Evolutionary conservation across 1,284 basidiomycete species (phyloP), one percentile per base, ranked within the genome.

Genomic region (Microbotryum violaceum): DNA sequence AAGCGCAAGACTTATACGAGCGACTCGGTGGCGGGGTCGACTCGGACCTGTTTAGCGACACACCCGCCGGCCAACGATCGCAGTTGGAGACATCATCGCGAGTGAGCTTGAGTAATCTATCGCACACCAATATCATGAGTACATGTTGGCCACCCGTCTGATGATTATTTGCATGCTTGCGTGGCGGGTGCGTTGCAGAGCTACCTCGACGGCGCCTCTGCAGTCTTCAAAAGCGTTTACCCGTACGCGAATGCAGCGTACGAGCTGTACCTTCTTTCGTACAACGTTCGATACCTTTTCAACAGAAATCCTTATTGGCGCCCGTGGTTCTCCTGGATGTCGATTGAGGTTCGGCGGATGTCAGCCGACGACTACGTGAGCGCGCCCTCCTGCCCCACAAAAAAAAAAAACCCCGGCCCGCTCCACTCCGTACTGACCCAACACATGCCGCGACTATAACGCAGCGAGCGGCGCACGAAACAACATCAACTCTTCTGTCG

Each of bases 201-300:
- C 37, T 42, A 29, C 49, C 23, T 56, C 33, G 55, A 44, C 42
- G 31, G 25, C n/a, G 29, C 47, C 50, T 53, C 20, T 49, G 37
- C 3, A 42, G 12, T 82, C 3, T 71, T 69, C 62, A 70, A 67
- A 46, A 37, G 60, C 16, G 27, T 52, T 3, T 98, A 96, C 75
- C 96, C 96, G 1, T 91, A 86, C 80, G 68, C 83, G 10, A 91
- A 90, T 71, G 81, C 84, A 7, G 73, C 78, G 2, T 87, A 88
- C 67, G 93, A 98, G 75, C 69, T 85, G 23, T 89, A 87, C 82
- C 78, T 96, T 62, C 80, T 97, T 20, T 77, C 82, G 45, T 89
- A 86, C 79, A 96, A 96, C 74, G 77, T 97, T 42, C 84, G 85
- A 9, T 98, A 97, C 76, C 80, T 97, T 27, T 97, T 97, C 73